Conservation (phyloP, 1,284 basidiomycete genomes). For the Austroboletus sp. region DNA sequence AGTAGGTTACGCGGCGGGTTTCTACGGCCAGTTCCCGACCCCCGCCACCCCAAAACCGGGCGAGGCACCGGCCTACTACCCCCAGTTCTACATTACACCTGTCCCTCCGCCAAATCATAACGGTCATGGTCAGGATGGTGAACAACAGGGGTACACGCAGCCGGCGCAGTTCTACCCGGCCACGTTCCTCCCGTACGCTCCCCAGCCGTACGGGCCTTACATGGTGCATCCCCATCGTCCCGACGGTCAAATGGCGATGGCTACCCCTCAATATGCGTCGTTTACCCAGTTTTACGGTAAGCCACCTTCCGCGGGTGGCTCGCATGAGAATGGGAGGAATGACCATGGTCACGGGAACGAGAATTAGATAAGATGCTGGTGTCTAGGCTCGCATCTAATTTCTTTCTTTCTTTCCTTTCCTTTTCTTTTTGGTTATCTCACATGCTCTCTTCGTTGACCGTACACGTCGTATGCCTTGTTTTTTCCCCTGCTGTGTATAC, state of each 20-base stretch:
- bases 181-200: conserved; percentile 43
- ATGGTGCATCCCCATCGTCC: conserved; percentile 43
- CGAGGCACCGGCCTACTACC: conserved; percentile 46
- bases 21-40: conserved; percentile 47
- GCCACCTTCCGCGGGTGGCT: conserved; percentile 30
- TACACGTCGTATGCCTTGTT: conserved; percentile 18
- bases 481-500: conserved; percentile 21
- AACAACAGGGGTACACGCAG: conserved; percentile 39
- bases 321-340: conserved; percentile 28
- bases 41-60: conserved; percentile 46
- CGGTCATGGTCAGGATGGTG: conserved; percentile 42
- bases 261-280: conserved; percentile 32
- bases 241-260: conserved; percentile 36
- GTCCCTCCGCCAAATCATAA: conserved; percentile 38
- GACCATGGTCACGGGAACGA: conserved; percentile 32
- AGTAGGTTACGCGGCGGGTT: conserved; percentile 39
- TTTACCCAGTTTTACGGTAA: conserved; percentile 35
- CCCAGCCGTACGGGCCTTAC: conserved; percentile 47
- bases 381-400: conserved; percentile 15
- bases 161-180: conserved; percentile 47
- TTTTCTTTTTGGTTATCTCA: conserved; percentile 16
- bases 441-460: conserved; percentile 17
- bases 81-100: conserved; percentile 43
- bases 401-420: conserved; percentile 11
- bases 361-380: conserved; percentile 26